Percentiles rank a stretch among this genome's conserved stretches.
Evolutionary conservation across 805 yeast genomes (phyloP).

Genomic region (Sugiyamaella mastotermitis): DNA sequence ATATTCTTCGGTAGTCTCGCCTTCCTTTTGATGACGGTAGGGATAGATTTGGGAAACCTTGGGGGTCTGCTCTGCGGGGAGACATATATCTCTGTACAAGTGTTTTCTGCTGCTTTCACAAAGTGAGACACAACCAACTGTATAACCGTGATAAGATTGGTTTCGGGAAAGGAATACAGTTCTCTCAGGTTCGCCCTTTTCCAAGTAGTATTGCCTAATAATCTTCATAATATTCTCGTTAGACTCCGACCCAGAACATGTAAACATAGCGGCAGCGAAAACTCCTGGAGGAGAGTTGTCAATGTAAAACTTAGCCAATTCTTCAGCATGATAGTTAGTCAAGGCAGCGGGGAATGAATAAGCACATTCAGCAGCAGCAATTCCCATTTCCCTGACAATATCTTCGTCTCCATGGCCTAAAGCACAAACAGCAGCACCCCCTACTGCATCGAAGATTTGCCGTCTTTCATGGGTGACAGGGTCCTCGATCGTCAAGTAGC

Average conservation of each 20-base stretch:
- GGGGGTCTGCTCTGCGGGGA: conserved; percentile 18
- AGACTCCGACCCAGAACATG: conserved; percentile 53
- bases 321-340: conserved; percentile 14
- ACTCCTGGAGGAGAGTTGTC: conserved; percentile 11
- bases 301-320: conserved; percentile 10
- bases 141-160: too few species aligned
- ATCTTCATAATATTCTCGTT: conserved; percentile 59
- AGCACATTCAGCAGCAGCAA: conserved; percentile 9
- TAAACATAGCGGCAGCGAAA: conserved; percentile 9
- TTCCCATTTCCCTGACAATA: conserved; percentile 10
- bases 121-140: too few species aligned
- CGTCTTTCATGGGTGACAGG: conserved; percentile 11
- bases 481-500: conserved; percentile 12
- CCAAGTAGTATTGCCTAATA: too few species aligned
- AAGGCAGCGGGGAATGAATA: conserved; percentile 12
- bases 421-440: conserved; percentile 14
- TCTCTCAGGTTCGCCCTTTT: too few species aligned
- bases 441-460: conserved; percentile 12
- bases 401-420: conserved; percentile 12
- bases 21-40: conserved; percentile 30
- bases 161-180: too few species aligned
- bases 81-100: too few species aligned
- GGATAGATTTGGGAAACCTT: conserved; percentile 26
- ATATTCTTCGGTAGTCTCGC: conserved; percentile 38
- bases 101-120: too few species aligned